These are phyloP conservation scores for Aspergillus unguis DNA, from an alignment of 2,329 filamentous ascomycete species.

Conservation along the genomic window DNA sequence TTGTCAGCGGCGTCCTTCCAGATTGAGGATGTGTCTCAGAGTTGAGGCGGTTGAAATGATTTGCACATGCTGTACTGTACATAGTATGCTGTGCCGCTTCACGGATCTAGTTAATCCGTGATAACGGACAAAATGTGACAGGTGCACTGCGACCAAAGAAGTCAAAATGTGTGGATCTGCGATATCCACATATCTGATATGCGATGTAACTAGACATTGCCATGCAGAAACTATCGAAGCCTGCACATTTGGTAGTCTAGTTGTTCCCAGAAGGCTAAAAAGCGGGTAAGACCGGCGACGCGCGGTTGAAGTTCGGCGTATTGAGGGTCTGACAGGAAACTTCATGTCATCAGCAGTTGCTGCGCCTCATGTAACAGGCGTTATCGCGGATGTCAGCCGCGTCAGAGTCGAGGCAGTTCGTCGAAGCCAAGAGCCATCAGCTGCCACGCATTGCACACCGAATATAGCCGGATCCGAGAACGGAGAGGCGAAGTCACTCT, in stretches of 20 bases:
- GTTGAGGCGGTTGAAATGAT: slow-evolving; percentile 2
- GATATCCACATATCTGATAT: slow-evolving; percentile 18
- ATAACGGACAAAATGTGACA: slow-evolving; percentile 13
- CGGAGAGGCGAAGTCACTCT: background rate
- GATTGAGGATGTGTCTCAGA: too few species aligned
- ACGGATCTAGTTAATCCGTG: too few species aligned
- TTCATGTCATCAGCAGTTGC: slow-evolving; percentile 7
- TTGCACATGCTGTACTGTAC: background rate
- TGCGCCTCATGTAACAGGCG: too few species aligned
- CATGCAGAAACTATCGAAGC: slow-evolving; percentile 16
- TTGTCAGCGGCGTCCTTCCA: too few species aligned
- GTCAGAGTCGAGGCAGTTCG: background rate
- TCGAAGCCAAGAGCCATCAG: background rate
- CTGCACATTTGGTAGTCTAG: slow-evolving; percentile 19
- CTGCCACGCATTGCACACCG: slow-evolving; percentile 1
- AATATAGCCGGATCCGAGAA: background rate
- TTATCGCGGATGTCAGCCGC: background rate
- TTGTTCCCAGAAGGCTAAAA: slow-evolving; percentile 15
- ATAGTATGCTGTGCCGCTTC: too few species aligned
- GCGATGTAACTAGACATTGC: slow-evolving; percentile 6
- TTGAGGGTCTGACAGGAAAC: slow-evolving; percentile 1
- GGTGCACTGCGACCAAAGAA: slow-evolving; percentile 11
- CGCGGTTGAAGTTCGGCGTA: background rate
- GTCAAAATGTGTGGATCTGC: slow-evolving; percentile 13
- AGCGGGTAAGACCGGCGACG: slow-evolving; percentile 3